phyloP scores from a whole-genome alignment of 768 basidiomycete species.

The Lyophyllum atratum region DNA sequence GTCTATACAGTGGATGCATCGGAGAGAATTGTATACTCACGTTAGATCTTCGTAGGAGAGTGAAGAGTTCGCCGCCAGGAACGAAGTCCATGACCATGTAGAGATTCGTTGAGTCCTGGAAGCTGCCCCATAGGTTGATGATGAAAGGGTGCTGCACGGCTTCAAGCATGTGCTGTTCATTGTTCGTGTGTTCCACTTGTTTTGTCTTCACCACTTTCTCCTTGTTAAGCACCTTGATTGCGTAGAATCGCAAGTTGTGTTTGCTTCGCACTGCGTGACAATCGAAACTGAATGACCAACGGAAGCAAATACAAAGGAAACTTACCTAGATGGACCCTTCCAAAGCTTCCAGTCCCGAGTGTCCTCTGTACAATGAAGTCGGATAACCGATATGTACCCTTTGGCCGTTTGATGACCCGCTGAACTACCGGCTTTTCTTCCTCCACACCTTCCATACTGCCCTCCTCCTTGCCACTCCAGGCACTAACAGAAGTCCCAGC shows the following conservation, averaged over 20 bases:
- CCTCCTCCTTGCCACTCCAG: conserved; percentile 40
- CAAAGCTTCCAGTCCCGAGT: conserved; percentile 94
- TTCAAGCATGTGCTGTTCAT: conserved; percentile 86
- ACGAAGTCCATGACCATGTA: conserved; percentile 99
- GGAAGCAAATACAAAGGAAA: conserved; percentile 3
- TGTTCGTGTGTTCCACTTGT: conserved; percentile 97
- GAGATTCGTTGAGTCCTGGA: conserved; percentile 89
- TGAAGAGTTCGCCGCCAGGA: conserved; percentile 96
- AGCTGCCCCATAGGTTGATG: conserved; percentile 94
- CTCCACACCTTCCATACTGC: conserved; percentile 36
- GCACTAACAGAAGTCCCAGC: conserved; percentile 62
- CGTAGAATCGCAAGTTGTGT: conserved; percentile 95
- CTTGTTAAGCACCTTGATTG: conserved; percentile 93
- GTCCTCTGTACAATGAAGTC: conserved; percentile 85
- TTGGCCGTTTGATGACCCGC: conserved; percentile 46
- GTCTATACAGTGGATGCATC: conserved; percentile 13
- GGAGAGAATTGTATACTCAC: conserved; percentile 43
- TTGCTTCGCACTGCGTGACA: conserved; percentile 72
- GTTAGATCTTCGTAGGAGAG: conserved; percentile 86
- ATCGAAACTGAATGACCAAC: conserved; percentile 9
- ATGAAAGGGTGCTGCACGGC: conserved; percentile 91
- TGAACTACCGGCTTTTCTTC: conserved; percentile 22
- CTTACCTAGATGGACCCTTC: conserved; percentile 88
- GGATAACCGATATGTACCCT: conserved; percentile 67
- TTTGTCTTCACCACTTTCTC: conserved; percentile 91